Evolutionary conservation across 306 rosid species (phyloP), one percentile per base, ranked within the genome.

Genomic region (Sophora flavescens): DNA sequence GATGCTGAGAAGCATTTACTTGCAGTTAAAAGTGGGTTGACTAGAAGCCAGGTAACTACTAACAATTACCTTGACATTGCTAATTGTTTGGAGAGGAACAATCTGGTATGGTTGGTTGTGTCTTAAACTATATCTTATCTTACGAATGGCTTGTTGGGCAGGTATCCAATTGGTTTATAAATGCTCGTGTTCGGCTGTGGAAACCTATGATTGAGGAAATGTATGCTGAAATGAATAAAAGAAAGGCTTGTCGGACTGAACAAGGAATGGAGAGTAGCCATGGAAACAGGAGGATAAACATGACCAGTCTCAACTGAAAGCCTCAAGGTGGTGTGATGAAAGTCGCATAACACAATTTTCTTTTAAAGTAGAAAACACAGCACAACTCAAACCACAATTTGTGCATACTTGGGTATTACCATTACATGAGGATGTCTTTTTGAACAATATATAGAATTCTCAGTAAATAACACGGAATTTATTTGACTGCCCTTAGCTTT

Each of bases 111-210:
- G 15, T 51, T 38, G 59, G 53, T 38, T 22, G 56, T 52, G 64
- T 2, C 76, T 39, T 61, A 60, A 68, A 42, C 12, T 52, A 42
- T 41, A 2, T 65, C 13, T 47, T 12, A 45, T 44, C n/a, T 42
- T 8, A 11, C 1, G 8, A 52, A 22, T 59, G 66, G 64, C 11
- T 74, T 56, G 16, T 39, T 78, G 68, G 18, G 4, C 78, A 93
- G 97, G 98, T 94, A 52, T 91, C 98, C 0, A 93, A 93, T 78
- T 93, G 98, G 98, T 93, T 93, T 72, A 93, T 91, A 73, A 93
- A 93, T 76, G 98, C 98, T 8, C 92, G 98, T 1, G 98, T 94
- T 14, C 77, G 98, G 62, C 83, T 94, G 60, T 94, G 98, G 98
- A 94, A 94, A 76, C 98, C 98, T 0, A 88, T 94, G 97, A 91